Evolutionary conservation across 2,329 filamentous ascomycete species (phyloP).

Genomic region (Fusarium poae): DNA sequence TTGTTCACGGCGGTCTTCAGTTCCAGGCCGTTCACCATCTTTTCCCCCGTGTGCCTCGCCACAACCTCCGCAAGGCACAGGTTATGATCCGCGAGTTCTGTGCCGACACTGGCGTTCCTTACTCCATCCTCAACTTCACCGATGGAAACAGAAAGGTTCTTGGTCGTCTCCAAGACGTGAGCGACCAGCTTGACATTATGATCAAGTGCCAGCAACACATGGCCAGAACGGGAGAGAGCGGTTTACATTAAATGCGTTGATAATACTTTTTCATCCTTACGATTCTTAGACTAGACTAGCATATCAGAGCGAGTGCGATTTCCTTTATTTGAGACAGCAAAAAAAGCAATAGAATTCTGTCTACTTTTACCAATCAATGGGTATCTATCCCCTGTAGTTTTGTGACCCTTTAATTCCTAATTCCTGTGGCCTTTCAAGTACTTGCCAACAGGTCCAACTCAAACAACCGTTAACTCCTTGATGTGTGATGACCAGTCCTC

Average conservation of each 20-base stretch:
- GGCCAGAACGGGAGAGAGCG: constrained; percentile 62
- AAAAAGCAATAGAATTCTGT: constrained; percentile 16
- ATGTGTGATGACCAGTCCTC: too few species aligned
- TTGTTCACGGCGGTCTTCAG: constrained; percentile 78
- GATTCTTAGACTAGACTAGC: constrained; percentile 15
- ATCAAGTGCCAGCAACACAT: constrained; percentile 68
- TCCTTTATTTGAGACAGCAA: constrained; percentile 17
- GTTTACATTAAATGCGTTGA: constrained; percentile 47
- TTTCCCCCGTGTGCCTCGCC: constrained; percentile 75
- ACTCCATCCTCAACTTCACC: constrained; percentile 71
- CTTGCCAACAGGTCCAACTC: too few species aligned
- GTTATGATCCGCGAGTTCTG: constrained; percentile 72
- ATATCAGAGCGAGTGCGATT: constrained; percentile 9
- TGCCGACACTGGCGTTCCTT: constrained; percentile 72
- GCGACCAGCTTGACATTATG: constrained; percentile 71
- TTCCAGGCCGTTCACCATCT: constrained; percentile 80
- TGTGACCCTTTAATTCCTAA: neutral
- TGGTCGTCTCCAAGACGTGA: constrained; percentile 66
- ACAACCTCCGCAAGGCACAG: constrained; percentile 74
- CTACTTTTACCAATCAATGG: neutral
- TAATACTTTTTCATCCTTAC: neutral
- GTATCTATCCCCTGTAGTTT: too few species aligned
- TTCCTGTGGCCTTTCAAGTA: neutral
- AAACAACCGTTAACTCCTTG: too few species aligned
- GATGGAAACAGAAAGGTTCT: constrained; percentile 71